Conservation (phyloP, 176 grass and related monocot species). For the Oryza coarctata region DNA sequence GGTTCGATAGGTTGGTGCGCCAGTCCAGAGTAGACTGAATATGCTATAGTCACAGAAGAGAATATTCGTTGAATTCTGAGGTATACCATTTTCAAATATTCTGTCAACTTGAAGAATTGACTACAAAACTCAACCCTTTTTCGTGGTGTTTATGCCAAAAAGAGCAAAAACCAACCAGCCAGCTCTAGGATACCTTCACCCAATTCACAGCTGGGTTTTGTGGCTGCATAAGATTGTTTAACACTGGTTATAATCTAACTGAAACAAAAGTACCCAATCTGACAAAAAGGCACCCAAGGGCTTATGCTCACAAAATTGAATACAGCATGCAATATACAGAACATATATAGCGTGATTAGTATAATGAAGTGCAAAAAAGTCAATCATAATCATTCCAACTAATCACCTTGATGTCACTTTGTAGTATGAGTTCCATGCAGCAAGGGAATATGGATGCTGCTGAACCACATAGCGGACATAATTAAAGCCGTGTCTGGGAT, state of each 20-base stretch:
- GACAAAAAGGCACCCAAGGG: background rate
- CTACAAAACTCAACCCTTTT: background rate
- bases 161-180: background rate
- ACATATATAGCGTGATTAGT: background rate
- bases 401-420: constrained; percentile 85
- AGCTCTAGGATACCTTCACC: background rate
- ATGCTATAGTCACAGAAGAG: background rate
- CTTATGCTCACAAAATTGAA: background rate
- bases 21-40: background rate
- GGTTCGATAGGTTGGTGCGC: background rate
- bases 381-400: background rate
- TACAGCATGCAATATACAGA: background rate
- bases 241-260: background rate
- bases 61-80: background rate
- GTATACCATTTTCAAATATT: background rate
- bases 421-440: constrained; percentile 94
- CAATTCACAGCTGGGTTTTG: background rate
- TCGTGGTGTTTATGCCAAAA: background rate
- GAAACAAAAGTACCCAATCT: background rate
- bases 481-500: constrained; percentile 88
- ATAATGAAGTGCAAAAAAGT: background rate
- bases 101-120: background rate
- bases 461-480: constrained; percentile 84
- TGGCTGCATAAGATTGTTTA: background rate
- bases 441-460: constrained; percentile 71